phyloP scores from a whole-genome alignment of 2,329 filamentous ascomycete species.

The Fonsecaea erecta region DNA sequence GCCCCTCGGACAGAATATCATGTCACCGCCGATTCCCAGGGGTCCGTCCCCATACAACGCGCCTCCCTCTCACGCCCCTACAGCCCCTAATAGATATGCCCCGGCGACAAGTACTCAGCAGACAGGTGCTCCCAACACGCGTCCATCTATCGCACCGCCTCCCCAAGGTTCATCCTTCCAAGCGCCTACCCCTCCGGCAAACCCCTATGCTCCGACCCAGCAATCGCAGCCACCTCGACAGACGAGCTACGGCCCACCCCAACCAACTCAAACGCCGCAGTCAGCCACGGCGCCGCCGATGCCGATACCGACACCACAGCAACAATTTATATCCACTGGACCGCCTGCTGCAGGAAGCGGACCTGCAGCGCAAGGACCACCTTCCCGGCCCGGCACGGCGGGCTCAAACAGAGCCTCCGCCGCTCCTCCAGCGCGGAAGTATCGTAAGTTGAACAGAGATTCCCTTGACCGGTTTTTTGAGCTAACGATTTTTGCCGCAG shows the following conservation, averaged over 20 bases:
- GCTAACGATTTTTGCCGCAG: conserved; percentile 43
- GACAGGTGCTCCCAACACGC: conserved; percentile 47
- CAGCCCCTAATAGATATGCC: conserved; percentile 77
- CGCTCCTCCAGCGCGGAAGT: conserved; percentile 61
- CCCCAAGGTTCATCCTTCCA: conserved; percentile 44
- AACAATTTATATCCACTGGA: conserved; percentile 54
- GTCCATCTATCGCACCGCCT: conserved; percentile 57
- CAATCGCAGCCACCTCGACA: conserved; percentile 46
- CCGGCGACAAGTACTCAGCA: conserved; percentile 66
- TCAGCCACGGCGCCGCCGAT: conserved; percentile 46
- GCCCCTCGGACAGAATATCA: conserved; percentile 47
- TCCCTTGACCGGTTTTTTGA: not conserved
- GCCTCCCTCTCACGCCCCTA: conserved; percentile 68
- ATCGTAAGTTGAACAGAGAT: conserved; percentile 63
- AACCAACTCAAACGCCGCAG: conserved; percentile 51
- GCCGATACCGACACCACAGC: conserved; percentile 47
- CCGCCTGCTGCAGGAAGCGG: conserved; percentile 54
- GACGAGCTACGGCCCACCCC: conserved; percentile 51
- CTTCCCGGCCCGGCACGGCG: conserved; percentile 54
- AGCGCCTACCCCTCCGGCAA: conserved; percentile 50
- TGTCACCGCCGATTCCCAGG: conserved; percentile 67
- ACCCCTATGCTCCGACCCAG: conserved; percentile 64
- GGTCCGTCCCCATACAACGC: conserved; percentile 86
- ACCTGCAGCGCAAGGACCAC: conserved; percentile 52
- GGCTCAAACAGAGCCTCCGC: conserved; percentile 55